Evolutionary conservation across 805 yeast genomes (phyloP), one percentile per base, ranked within the genome.

Genomic region (Blastobotrys muscicola): DNA sequence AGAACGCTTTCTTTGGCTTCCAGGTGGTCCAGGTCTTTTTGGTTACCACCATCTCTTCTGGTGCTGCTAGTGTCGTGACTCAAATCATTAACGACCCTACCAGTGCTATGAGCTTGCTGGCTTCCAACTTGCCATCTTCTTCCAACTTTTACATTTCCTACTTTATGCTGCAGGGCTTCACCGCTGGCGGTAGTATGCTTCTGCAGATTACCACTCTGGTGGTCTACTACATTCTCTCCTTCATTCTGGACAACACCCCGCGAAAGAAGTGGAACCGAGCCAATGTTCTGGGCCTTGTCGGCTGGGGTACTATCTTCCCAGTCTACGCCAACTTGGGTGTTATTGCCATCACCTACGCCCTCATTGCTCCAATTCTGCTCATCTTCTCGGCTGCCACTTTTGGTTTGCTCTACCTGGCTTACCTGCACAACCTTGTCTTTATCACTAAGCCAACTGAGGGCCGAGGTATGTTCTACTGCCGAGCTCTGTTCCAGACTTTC

Each of bases 11-110:
- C 65, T 90, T 73, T 65, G 95, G 84, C 1, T 90, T 90, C 75
- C 87, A 85, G 68, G 90, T 87, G 39, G 77, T 90, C 47, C 87
- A 90, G 64, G 89, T 83, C 9, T 92, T 90, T 64, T 62, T 92
- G 46, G 94, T 89, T 40, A 72, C 82, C 35, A 86, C 97, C 3
- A 59, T 83, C 43, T 72, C 95, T 8, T 86, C 97, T 12, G 76
- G 96, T 39, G 84, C 84, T 26, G 77, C 95, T 11, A 63, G 83
- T 3, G 78, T 94, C 6, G 75, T 86, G 2, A 84, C 83, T 7
- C 70, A 81, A n/a, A 69, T 76, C 13, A 80, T 89, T 53, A 71
- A 83, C 15, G 65, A 81, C 38, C 96, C 97, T 16, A 45, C 68
- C 1, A 55, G 67, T 16, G 95, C 94, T n/a, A 75, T 86, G 82